A percentile compares a stretch with the other conserved stretches of the same genome.
Evolutionary conservation across 2,329 filamentous ascomycete species (phyloP).

Genomic region (Fusarium albosuccineum): DNA sequence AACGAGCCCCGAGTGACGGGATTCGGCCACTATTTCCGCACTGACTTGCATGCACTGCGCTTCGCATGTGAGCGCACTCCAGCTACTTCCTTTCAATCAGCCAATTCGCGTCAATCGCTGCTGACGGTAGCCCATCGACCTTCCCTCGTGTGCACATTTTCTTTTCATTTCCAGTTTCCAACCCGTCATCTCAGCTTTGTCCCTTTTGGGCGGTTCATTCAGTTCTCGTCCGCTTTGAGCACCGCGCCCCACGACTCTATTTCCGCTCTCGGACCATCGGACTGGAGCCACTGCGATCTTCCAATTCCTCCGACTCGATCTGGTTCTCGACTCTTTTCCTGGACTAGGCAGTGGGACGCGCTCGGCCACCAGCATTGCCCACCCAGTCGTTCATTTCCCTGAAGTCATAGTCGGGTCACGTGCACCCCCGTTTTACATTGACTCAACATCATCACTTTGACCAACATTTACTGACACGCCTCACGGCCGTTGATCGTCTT

Average conservation of each 20-base stretch:
- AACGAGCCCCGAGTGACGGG: constrained; percentile 22
- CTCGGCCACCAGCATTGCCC: not conserved
- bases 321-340: constrained; percentile 18
- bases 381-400: constrained; percentile 11
- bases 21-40: constrained; percentile 10
- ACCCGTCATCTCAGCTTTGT: constrained; percentile 27
- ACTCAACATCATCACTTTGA: constrained; percentile 17
- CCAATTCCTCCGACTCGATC: constrained; percentile 31
- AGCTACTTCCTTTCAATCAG: constrained; percentile 2
- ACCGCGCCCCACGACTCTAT: constrained; percentile 41
- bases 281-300: constrained; percentile 36
- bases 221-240: constrained; percentile 35
- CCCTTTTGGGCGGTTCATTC: constrained; percentile 25
- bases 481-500: not conserved
- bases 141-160: not conserved
- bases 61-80: constrained; percentile 5
- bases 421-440: constrained; percentile 17
- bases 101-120: constrained; percentile 17
- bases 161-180: constrained; percentile 27
- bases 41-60: not conserved
- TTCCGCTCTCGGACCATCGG: constrained; percentile 38
- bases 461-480: constrained; percentile 6
- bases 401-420: constrained; percentile 12
- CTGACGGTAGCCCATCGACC: too few relatives aligned
- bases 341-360: constrained; percentile 27